Conservation (phyloP, 768 basidiomycete species). For the Mycena rosella region DNA sequence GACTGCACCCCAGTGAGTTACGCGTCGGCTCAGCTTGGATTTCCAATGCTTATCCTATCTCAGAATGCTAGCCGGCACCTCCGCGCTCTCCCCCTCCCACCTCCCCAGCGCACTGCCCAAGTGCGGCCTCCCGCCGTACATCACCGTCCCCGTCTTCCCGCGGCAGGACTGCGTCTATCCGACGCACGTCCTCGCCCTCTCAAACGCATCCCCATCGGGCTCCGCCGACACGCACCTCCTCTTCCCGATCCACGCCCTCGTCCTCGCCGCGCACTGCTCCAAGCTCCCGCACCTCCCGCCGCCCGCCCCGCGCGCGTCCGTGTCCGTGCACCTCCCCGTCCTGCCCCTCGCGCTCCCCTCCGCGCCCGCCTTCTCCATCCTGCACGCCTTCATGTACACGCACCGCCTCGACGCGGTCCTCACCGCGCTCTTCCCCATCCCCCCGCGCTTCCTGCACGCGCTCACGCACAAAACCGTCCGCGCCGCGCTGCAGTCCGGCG, state of each 20-base stretch:
- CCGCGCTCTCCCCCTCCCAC: conserved; percentile 64
- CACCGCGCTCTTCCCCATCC: conserved; percentile 71
- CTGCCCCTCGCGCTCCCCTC: conserved; percentile 79
- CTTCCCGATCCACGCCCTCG: conserved; percentile 72
- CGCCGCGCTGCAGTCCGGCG: conserved; percentile 60
- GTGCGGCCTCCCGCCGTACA: conserved; percentile 71
- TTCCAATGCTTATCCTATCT: conserved; percentile 34
- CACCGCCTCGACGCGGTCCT: conserved; percentile 73
- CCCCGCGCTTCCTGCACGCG: conserved; percentile 57
- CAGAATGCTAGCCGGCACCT: conserved; percentile 69
- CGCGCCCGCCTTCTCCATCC: conserved; percentile 72
- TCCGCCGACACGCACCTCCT: conserved; percentile 60
- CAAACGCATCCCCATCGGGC: conserved; percentile 44
- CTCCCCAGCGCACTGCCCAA: conserved; percentile 76
- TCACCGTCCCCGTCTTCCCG: conserved; percentile 60
- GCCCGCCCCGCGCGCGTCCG: conserved; percentile 45
- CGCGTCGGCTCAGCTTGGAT: conserved; percentile 18
- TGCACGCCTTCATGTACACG: conserved; percentile 78
- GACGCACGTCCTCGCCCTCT: conserved; percentile 70
- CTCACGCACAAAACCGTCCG: conserved; percentile 59
- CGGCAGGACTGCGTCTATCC: conserved; percentile 54
- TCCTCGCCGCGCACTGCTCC: conserved; percentile 73
- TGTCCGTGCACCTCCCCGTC: conserved; percentile 68
- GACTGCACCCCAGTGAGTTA: conserved; percentile 57
- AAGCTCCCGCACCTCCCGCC: conserved; percentile 65